These are phyloP conservation scores for Suillus placidus DNA, from an alignment of 768 basidiomycete species.

Conservation along the genomic window DNA sequence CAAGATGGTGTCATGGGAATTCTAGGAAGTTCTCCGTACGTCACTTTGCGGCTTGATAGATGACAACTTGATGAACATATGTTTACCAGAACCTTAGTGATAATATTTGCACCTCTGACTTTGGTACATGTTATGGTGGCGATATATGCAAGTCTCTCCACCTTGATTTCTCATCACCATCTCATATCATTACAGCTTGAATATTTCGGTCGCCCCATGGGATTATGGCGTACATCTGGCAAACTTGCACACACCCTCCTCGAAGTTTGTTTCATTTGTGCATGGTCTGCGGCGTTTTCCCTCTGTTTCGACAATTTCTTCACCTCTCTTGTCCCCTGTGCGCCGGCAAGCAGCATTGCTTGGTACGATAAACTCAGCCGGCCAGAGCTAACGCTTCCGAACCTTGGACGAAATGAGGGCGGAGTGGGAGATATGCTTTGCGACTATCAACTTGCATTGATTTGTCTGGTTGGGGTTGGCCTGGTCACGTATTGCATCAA, in stretches of 20 bases:
- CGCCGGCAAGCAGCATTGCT: slow-evolving; percentile 54
- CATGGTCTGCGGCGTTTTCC: slow-evolving; percentile 90
- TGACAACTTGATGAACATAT: slow-evolving; percentile 3
- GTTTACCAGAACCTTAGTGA: slow-evolving; percentile 65
- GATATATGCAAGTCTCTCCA: slow-evolving; percentile 66
- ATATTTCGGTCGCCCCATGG: slow-evolving; percentile 90
- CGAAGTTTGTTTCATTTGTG: slow-evolving; percentile 89
- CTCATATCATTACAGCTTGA: slow-evolving; percentile 61
- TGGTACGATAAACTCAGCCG: slow-evolving; percentile 79
- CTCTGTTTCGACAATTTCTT: slow-evolving; percentile 92
- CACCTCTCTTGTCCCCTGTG: slow-evolving; percentile 82
- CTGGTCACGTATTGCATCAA: slow-evolving; percentile 82
- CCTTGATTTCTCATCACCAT: slow-evolving; percentile 14
- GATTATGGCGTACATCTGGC: slow-evolving; percentile 87
- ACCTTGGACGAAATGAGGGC: slow-evolving; percentile 45
- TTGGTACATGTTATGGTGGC: slow-evolving; percentile 84
- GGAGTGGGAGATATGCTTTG: slow-evolving; percentile 64
- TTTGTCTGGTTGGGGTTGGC: slow-evolving; percentile 76
- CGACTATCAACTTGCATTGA: slow-evolving; percentile 73
- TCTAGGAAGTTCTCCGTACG: slow-evolving; percentile 82
- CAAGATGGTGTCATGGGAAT: slow-evolving; percentile 59
- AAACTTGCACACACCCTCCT: slow-evolving; percentile 86
- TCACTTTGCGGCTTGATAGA: slow-evolving; percentile 14
- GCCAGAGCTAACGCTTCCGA: slow-evolving; percentile 23
- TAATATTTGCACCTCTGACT: slow-evolving; percentile 84